A percentile compares a stretch with the other conserved stretches of the same genome.
Conservation (phyloP, 345 rosid genomes). For the Murraya paniculata region DNA sequence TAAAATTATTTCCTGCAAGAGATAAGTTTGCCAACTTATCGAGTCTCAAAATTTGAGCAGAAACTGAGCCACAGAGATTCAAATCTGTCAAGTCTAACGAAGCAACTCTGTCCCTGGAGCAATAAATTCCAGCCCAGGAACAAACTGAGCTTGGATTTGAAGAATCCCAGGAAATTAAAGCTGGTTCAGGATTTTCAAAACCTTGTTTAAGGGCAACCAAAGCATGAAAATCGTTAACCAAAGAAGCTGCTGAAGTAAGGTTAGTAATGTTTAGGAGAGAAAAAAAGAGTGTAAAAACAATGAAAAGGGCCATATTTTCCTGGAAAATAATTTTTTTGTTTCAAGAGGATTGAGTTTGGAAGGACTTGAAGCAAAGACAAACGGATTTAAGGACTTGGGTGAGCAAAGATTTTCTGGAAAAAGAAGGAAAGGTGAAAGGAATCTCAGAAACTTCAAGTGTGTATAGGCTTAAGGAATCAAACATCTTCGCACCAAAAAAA, state of each 20-base stretch:
- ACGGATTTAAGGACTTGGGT: constrained; percentile 30
- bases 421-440: constrained; percentile 47
- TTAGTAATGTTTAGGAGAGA: constrained; percentile 24
- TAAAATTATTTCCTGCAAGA: constrained; percentile 56
- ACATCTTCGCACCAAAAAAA: constrained; percentile 27
- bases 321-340: constrained; percentile 5
- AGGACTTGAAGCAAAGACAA: constrained; percentile 35
- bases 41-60: constrained; percentile 39
- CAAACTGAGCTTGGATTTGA: constrained; percentile 52
- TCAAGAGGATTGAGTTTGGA: constrained; percentile 37
- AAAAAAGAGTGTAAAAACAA: constrained; percentile 41
- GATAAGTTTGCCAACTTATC: constrained; percentile 50
- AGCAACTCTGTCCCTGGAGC: constrained; percentile 44
- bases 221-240: constrained; percentile 42
- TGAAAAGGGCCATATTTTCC: constrained; percentile 47
- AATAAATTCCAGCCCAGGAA: constrained; percentile 54
- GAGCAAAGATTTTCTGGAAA: constrained; percentile 29
- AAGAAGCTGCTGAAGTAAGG: constrained; percentile 31
- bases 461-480: constrained; percentile 41
- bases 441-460: constrained; percentile 47
- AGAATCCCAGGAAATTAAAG: constrained; percentile 46
- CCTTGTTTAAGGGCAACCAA: constrained; percentile 46
- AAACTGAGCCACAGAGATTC: constrained; percentile 47
- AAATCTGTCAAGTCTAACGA: constrained; percentile 57
- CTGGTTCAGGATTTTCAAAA: constrained; percentile 47